phyloP scores from a whole-genome alignment of 352 stramenopile species.

The Hyaloperonospora brassicae region DNA sequence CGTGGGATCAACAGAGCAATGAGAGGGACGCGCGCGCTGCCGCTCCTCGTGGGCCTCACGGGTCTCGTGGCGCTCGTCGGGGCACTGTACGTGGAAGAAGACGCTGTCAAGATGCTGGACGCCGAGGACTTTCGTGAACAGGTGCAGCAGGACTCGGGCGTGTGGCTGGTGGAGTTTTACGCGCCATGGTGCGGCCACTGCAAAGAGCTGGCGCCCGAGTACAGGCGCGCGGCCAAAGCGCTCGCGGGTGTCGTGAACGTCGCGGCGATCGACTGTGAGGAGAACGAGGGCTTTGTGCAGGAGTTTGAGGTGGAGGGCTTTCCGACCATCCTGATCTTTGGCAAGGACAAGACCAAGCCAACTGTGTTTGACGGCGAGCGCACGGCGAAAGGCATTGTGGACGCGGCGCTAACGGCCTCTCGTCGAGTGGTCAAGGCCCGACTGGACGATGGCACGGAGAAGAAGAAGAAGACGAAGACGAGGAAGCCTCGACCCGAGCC shows the following conservation, averaged over 20 bases:
- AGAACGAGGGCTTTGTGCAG: constrained; percentile 76
- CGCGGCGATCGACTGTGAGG: constrained; percentile 73
- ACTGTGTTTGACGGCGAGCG: constrained; percentile 74
- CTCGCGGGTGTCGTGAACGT: constrained; percentile 87
- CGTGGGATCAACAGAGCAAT: no score
- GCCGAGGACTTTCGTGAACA: constrained; percentile 59
- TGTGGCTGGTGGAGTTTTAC: constrained; percentile 94
- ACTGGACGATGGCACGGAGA: constrained; percentile 48
- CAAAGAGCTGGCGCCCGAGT: constrained; percentile 89
- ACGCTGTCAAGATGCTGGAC: constrained; percentile 64
- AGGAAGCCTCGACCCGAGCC: constrained; percentile 26
- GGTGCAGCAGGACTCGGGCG: constrained; percentile 59
- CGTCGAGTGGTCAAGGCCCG: constrained; percentile 75
- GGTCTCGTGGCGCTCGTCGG: constrained; percentile 29
- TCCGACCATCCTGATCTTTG: constrained; percentile 92
- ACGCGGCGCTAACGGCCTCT: constrained; percentile 64
- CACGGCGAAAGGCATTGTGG: constrained; percentile 78
- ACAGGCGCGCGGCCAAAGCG: constrained; percentile 85
- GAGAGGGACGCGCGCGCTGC: constrained; percentile 11
- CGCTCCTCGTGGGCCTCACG: constrained; percentile 20
- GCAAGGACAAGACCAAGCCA: constrained; percentile 68
- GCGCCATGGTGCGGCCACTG: constrained; percentile 94
- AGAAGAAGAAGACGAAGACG: constrained; percentile 49
- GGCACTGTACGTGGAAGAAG: constrained; percentile 58
- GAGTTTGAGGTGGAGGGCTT: constrained; percentile 88